Evolutionary conservation across 1,284 basidiomycete species (phyloP).

Genomic region (Wolfiporia cocos): DNA sequence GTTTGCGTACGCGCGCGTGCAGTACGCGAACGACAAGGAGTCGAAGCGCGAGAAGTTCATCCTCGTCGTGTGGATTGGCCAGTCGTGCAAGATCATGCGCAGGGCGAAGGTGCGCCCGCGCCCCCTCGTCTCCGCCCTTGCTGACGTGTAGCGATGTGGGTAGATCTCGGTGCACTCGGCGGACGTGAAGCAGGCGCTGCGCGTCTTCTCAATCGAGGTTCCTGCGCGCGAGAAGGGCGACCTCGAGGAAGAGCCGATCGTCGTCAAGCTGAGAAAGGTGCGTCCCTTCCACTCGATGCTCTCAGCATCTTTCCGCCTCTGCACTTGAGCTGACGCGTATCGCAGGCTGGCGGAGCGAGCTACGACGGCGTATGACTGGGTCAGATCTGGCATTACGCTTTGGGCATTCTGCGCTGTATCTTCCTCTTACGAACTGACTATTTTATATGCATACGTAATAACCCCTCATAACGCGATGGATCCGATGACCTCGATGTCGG

Average conservation of each 20-base stretch:
- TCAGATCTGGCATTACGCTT: neutral
- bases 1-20: slow-evolving; percentile 78
- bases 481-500: too few relatives aligned
- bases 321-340: neutral
- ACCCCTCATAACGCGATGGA: too few relatives aligned
- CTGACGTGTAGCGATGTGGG: neutral
- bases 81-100: slow-evolving; percentile 82
- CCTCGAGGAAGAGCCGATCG: slow-evolving; percentile 75
- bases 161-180: slow-evolving; percentile 87
- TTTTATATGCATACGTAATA: too few relatives aligned
- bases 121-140: neutral
- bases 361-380: slow-evolving; percentile 65
- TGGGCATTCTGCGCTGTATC: neutral
- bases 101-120: slow-evolving; percentile 69
- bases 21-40: slow-evolving; percentile 84
- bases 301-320: slow-evolving; percentile 4
- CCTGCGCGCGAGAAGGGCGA: slow-evolving; percentile 77
- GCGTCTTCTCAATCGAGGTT: slow-evolving; percentile 81
- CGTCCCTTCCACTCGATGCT: slow-evolving; percentile 13
- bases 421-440: neutral
- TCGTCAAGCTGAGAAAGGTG: slow-evolving; percentile 71
- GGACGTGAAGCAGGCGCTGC: slow-evolving; percentile 78
- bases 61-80: slow-evolving; percentile 87
- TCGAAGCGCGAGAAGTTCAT: slow-evolving; percentile 87
- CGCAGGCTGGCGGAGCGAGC: slow-evolving; percentile 73